phyloP scores from a whole-genome alignment of 306 rosid species.

The Chamaecrista fasciculata region DNA sequence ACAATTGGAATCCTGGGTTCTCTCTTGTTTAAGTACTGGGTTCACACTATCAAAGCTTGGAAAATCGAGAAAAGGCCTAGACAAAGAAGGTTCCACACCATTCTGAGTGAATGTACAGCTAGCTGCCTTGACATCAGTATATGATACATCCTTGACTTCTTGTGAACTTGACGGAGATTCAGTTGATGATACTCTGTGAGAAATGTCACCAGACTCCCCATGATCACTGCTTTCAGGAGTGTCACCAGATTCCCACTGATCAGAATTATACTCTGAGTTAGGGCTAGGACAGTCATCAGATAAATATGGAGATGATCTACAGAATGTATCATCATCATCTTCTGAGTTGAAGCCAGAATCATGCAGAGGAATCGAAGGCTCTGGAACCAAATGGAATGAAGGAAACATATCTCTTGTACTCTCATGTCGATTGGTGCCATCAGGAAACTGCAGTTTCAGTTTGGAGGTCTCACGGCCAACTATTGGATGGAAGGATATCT shows the following conservation, averaged over 20 bases:
- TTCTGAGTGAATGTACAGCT: conserved; percentile 27
- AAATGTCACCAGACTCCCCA: conserved; percentile 46
- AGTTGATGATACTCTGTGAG: conserved; percentile 45
- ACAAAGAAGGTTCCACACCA: conserved; percentile 48
- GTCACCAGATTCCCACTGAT: conserved; percentile 82
- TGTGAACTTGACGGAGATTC: conserved; percentile 45
- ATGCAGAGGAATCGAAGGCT: conserved; percentile 54
- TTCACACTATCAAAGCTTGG: conserved; percentile 67
- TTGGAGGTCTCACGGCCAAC: conserved; percentile 62
- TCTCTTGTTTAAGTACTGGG: conserved; percentile 40
- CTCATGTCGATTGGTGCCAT: conserved; percentile 60
- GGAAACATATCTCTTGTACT: conserved; percentile 64
- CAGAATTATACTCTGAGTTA: conserved; percentile 68
- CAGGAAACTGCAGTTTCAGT: conserved; percentile 73
- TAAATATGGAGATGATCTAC: conserved; percentile 77
- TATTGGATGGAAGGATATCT: conserved; percentile 83
- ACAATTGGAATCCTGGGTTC: conserved; percentile 30
- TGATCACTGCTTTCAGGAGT: conserved; percentile 53
- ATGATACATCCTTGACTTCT: conserved; percentile 35
- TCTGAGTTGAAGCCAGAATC: conserved; percentile 64
- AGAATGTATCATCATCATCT: conserved; percentile 86
- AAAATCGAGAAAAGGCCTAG: conserved; percentile 64
- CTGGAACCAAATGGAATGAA: conserved; percentile 86
- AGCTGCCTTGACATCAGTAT: conserved; percentile 36
- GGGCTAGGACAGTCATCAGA: conserved; percentile 77